phyloP scores from a whole-genome alignment of 352 stramenopile genomes.

The Phytophthora melonis region DNA sequence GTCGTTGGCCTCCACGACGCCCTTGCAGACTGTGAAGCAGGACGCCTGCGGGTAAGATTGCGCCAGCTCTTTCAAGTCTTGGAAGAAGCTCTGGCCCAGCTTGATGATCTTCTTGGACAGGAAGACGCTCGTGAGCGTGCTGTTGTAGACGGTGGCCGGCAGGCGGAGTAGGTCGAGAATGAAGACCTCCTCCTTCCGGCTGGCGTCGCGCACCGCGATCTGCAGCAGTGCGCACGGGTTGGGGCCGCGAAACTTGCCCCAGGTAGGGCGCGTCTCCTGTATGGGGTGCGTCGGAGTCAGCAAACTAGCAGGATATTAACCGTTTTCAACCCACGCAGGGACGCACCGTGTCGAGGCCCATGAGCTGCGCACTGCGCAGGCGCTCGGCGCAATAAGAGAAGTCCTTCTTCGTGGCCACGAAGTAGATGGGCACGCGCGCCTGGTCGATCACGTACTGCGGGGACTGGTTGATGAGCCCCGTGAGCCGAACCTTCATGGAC shows the following conservation, averaged over 20 bases:
- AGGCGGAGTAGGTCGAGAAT: conserved; percentile 75
- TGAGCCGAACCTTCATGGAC: conserved; percentile 42
- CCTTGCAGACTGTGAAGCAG: conserved; percentile 75
- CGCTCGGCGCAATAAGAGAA: conserved; percentile 62
- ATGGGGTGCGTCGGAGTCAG: neutral
- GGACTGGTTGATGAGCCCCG: conserved; percentile 61
- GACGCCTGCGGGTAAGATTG: conserved; percentile 70
- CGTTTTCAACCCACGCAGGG: conserved; percentile 21
- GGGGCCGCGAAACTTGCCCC: conserved; percentile 40
- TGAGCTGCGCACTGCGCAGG: conserved; percentile 54
- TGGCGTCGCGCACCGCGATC: conserved; percentile 64
- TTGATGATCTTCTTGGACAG: conserved; percentile 75
- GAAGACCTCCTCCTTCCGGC: conserved; percentile 72
- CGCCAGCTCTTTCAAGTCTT: conserved; percentile 68
- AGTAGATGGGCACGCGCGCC: conserved; percentile 48
- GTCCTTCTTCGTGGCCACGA: conserved; percentile 55
- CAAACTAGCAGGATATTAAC: neutral
- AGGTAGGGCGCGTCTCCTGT: conserved; percentile 76
- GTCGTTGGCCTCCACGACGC: conserved; percentile 81
- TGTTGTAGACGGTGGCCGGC: conserved; percentile 67
- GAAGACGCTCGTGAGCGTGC: conserved; percentile 63
- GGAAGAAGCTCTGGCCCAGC: conserved; percentile 70
- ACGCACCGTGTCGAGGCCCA: conserved; percentile 81
- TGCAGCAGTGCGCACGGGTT: conserved; percentile 72
- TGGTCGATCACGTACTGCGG: conserved; percentile 62